These are phyloP conservation scores for Mycena chlorophos DNA, from an alignment of 768 basidiomycete genomes.

Conservation along the genomic window DNA sequence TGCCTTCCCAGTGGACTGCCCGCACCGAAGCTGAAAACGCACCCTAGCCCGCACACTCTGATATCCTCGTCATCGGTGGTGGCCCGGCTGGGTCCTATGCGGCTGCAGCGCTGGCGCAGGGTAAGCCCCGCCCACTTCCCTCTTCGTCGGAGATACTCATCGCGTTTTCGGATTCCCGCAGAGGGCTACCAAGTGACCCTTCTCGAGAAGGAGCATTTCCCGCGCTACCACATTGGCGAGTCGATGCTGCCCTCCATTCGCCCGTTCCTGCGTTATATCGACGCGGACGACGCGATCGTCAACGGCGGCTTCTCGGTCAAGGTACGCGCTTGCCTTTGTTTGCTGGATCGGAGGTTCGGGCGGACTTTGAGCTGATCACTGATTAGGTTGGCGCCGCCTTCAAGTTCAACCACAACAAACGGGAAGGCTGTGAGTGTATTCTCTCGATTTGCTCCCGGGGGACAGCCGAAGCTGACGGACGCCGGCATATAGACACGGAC, in stretches of 20 bases:
- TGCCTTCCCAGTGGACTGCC: too few species aligned
- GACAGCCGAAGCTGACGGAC: not conserved
- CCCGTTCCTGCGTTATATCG: slow-evolving; percentile 38
- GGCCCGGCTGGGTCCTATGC: slow-evolving; percentile 34
- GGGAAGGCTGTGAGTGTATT: slow-evolving; percentile 36
- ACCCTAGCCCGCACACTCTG: slow-evolving; percentile 3
- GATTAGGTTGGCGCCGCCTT: slow-evolving; percentile 39
- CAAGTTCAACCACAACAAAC: slow-evolving; percentile 37
- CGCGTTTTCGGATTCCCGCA: slow-evolving; percentile 9
- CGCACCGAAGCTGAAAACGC: too few species aligned
- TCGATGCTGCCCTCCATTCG: slow-evolving; percentile 38
- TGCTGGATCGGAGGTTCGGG: not conserved
- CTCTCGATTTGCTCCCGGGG: not conserved
- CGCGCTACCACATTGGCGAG: slow-evolving; percentile 40
- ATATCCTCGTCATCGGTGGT: slow-evolving; percentile 21
- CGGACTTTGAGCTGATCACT: not conserved
- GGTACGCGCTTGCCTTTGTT: slow-evolving; percentile 20
- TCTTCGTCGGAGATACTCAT: too few species aligned
- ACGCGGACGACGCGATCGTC: slow-evolving; percentile 31
- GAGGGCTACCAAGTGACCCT: slow-evolving; percentile 31
- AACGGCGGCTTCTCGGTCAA: slow-evolving; percentile 34
- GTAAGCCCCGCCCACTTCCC: too few species aligned
- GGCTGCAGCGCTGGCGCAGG: slow-evolving; percentile 24
- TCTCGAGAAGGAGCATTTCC: slow-evolving; percentile 29
- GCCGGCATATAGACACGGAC: slow-evolving; percentile 49